Conservation (phyloP, 768 basidiomycete species). For the Psilocybe tampanensis region DNA sequence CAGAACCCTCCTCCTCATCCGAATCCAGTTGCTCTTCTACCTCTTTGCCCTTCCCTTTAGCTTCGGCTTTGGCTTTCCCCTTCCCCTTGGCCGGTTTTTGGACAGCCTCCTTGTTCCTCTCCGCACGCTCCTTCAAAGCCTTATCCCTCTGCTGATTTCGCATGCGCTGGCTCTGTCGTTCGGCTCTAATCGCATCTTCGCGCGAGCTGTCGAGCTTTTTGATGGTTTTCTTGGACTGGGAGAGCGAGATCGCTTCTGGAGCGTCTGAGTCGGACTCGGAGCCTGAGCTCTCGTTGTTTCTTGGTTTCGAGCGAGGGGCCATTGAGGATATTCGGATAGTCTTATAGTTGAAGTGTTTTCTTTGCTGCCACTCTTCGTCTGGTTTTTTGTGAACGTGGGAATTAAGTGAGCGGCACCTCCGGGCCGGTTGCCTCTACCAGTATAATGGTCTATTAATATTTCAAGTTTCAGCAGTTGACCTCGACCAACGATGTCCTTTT, state of each 20-base stretch:
- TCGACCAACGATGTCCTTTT: too few species aligned
- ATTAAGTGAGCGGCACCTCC: too few species aligned
- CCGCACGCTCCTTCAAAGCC: conserved; percentile 51
- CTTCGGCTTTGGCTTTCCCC: conserved; percentile 6
- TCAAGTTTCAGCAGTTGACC: too few species aligned
- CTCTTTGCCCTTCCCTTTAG: conserved; percentile 4
- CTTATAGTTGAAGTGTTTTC: too few species aligned
- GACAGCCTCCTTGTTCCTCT: conserved; percentile 17
- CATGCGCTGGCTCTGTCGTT: conserved; percentile 43
- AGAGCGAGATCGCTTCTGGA: conserved; percentile 54
- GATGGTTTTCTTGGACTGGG: conserved; percentile 43
- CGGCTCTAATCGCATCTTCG: conserved; percentile 35
- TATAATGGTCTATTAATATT: too few species aligned
- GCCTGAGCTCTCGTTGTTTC: conserved; percentile 9
- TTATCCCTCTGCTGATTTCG: conserved; percentile 50
- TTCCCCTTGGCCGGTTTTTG: conserved; percentile 9
- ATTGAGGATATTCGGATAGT: too few species aligned
- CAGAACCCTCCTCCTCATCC: background rate
- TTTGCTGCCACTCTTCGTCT: too few species aligned
- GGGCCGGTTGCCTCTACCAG: too few species aligned
- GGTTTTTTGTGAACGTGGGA: too few species aligned
- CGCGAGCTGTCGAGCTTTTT: conserved; percentile 39
- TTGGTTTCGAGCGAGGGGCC: conserved; percentile 12
- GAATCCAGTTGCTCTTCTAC: conserved; percentile 12
- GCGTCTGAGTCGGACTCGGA: conserved; percentile 34